These are phyloP conservation scores for Phytophthora gonapodyides DNA, from an alignment of 352 stramenopile genomes.

Conservation along the genomic window DNA sequence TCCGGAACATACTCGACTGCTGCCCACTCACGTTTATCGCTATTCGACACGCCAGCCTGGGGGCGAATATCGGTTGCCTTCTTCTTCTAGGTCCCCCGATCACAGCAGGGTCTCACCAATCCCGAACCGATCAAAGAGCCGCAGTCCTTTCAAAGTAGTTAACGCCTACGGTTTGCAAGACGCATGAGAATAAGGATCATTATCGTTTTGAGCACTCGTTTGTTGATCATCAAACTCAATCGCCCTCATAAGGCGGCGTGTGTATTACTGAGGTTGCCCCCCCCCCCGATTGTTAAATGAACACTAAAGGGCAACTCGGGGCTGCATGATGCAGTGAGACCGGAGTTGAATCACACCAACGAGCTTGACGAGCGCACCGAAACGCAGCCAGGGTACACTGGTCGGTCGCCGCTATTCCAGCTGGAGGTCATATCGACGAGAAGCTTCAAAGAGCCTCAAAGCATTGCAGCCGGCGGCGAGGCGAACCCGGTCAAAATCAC, in stretches of 20 bases:
- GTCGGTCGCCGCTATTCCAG: slow-evolving; percentile 11
- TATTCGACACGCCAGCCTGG: slow-evolving; percentile 9
- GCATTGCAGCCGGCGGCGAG: background rate
- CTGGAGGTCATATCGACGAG: slow-evolving; percentile 16
- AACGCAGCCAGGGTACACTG: slow-evolving; percentile 19
- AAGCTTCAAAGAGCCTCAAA: too few relatives aligned
- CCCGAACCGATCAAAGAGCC: slow-evolving; percentile 14
- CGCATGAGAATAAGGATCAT: background rate
- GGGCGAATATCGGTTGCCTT: slow-evolving; percentile 26
- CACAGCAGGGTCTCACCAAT: background rate
- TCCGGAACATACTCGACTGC: slow-evolving; percentile 10
- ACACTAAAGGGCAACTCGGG: too few relatives aligned
- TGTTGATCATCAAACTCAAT: too few relatives aligned
- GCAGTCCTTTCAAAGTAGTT: slow-evolving; percentile 25
- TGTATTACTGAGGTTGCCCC: too few relatives aligned
- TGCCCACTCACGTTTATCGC: slow-evolving; percentile 6
- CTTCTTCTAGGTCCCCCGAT: slow-evolving; percentile 10
- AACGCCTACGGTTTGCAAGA: slow-evolving; percentile 5
- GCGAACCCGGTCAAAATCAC: slow-evolving; percentile 4
- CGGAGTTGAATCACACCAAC: too few relatives aligned
- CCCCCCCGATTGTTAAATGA: too few relatives aligned
- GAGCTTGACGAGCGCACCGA: slow-evolving; percentile 19
- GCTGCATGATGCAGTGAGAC: too few relatives aligned
- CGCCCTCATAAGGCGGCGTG: too few relatives aligned
- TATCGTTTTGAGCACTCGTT: too few relatives aligned